Evolutionary conservation across 441 rosid species (phyloP), one percentile per base, ranked within the genome.

Genomic region (Francoa sonchifolia): DNA sequence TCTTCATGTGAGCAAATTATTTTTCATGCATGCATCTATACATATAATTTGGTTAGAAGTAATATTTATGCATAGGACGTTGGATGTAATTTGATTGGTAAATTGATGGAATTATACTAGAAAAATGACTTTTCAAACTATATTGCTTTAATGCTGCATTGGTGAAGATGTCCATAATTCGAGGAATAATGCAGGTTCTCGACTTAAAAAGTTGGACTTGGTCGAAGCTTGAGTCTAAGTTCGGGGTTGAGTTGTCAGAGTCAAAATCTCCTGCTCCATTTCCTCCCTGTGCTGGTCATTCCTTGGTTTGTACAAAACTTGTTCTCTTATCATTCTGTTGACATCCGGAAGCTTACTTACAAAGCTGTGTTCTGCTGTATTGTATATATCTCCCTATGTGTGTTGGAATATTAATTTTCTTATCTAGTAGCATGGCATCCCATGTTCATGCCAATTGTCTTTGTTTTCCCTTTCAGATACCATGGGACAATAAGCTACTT

Each of bases 201-300:
- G 96, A 93, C 73, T 73, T 93, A 67, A 84, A 82, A 80, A 77
- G 71, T 47, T 88, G 97, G 93, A 66, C 76, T 45, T 93, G 99
- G 99, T 74, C 95, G 48, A 88, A 71, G 73, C 58, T 93, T 59
- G 88, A 79, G 65, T 72, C 73, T 42, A 81, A 76, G 64, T 54
- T 37, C 44, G 76, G 47, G 37, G 48, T 66, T 47, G 82, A 75
- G 52, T 54, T 82, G 18, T 54, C 52, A 25, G 95, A 83, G 52
- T 58, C 72, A 5, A 60, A 66, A 41, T 37, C 81, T 57, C 68
- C 68, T 12, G 49, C 68, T 26, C 41, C 55, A 22, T 39, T 71
- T 39, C 58, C 77, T 48, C 75, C 90, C 32, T 77, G 93, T 65
- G 97, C 99, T 48, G 99, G 97, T 60, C 99, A 84, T 72, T 77